Evolutionary conservation across 108 stramenopile species (phyloP), one percentile per base, ranked within the genome.

Genomic region (Conticribra weissflogii): DNA sequence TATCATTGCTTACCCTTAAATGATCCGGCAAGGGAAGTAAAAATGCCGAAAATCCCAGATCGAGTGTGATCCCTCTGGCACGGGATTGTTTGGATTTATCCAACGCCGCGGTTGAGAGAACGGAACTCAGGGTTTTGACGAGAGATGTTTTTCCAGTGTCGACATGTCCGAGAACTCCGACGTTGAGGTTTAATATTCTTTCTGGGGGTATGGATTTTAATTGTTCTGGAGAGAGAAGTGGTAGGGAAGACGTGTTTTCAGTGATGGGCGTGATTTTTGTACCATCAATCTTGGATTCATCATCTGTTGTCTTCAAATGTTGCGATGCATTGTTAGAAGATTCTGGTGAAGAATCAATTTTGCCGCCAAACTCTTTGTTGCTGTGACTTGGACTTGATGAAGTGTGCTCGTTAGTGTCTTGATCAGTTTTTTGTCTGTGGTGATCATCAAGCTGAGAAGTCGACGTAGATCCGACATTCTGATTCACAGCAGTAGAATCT

Each of bases 101-200:
- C 45, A 99, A 83, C 25, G 97, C 81, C n/a, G 99, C 99, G 14
- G 99, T 99, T 3, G 93, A 95, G 16, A 99, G 81, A 7, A 89
- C 57, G 1, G 97, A 98, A 29, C 88, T 91, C 41, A 99, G 78
- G 14, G 98, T 96, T 54, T 95, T 94, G 30, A 98, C 98, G 24
- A 99, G 69, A 2, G 95, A 96, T 27, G 99, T 99, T 73, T 98
- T 98, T 23, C 99, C 99, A 28, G 87, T 85, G 70, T 99, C 98
- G 12, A 99, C 98, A 81, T 99, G 98, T 14, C 99, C 99, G 48
- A 99, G 67, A 21, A 98, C 87, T 32, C 98, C 99, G 8, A 99
- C 93, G 64, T 99, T 99, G 52, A 99, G 72, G 68, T 99, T 99
- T 30, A 99, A 79, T 14, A 94, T 79, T 48, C 78, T 47, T 60